Conservation (phyloP, 2,329 filamentous ascomycete genomes). For the Penicillium sp. region DNA sequence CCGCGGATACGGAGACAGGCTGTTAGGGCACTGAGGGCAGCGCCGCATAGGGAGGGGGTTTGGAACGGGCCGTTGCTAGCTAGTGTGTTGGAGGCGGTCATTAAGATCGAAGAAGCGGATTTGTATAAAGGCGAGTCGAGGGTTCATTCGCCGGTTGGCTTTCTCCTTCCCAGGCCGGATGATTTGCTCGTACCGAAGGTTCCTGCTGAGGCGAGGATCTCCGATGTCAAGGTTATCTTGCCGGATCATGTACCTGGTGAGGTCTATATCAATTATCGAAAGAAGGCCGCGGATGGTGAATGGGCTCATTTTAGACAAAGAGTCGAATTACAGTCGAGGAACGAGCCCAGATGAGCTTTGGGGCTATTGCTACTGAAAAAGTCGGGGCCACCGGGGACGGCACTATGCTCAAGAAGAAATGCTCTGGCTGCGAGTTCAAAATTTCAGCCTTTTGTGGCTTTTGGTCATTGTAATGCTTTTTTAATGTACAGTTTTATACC, state of each 20-base stretch:
- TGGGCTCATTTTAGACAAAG: slow-evolving; percentile 7
- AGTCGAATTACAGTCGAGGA: background rate
- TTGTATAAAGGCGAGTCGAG: background rate
- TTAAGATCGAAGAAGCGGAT: slow-evolving; percentile 11
- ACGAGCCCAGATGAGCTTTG: background rate
- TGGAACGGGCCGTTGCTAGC: slow-evolving; percentile 22
- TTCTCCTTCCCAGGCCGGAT: background rate
- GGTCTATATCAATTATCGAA: slow-evolving; percentile 13
- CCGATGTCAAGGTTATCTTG: slow-evolving; percentile 13
- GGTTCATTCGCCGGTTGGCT: background rate
- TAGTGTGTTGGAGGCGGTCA: slow-evolving; percentile 14
- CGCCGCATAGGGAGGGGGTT: slow-evolving; percentile 18
- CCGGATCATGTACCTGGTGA: slow-evolving; percentile 9
- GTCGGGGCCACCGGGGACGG: too few relatives aligned
- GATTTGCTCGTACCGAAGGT: slow-evolving; percentile 9
- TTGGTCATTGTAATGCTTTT: background rate
- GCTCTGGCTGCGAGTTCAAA: too few relatives aligned
- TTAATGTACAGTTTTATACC: slow-evolving; percentile 18
- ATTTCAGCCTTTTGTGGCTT: background rate
- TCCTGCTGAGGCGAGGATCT: slow-evolving; percentile 4
- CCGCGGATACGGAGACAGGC: slow-evolving; percentile 32
- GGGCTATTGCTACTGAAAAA: too few relatives aligned
- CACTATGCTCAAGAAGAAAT: too few relatives aligned
- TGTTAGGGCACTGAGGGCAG: slow-evolving; percentile 11
- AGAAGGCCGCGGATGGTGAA: background rate